Base-by-base conservation (phyloP, 495 filamentous ascomycete species). In the Antarctomyces pellizariae region DNA sequence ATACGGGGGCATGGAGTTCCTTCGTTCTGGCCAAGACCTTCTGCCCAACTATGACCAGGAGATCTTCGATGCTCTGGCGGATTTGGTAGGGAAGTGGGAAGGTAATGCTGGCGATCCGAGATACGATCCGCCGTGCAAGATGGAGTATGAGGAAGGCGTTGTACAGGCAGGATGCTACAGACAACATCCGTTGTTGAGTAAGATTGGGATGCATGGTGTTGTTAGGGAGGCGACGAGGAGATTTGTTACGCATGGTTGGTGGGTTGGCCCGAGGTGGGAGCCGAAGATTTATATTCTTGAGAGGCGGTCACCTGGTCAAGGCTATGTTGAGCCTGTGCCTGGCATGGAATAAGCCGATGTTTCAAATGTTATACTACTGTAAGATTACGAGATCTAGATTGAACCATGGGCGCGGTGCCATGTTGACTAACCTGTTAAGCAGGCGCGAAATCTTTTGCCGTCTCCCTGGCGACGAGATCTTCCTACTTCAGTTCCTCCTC, bases 1-100 rank as follows among this genome's bases (percentile, higher is more conserved):
- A 0, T 89, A 70, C 46, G 61, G 57, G 7, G 78, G 84, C 0
- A 36, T 91, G 7, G 59, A 63, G 32, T 22, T 90, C 11, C 35
- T 75, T 25, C 59, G 50, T 29, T 69, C 71, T 2, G 63, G 57
- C 6, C 29, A 41, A 28, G 34, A 34, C 2, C 30, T 11, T 18
- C 24, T 16, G 6, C 37, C 33, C 18, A 14, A 15, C 2, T 31
- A 37, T 16, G 43, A 50, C 9, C 21, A 43, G 19, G 34, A 38
- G 22, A 31, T 28, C 3, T 42, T 47, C 0, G 40, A 37, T 16
- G 54, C 44, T n/a, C n/a, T n/a, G 0, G 33, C 31, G 9, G 45
- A 44, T 13, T 29, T 43, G 9, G 32, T 38, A 10, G 40, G 40
- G 22, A 18, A 31, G 12, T 31, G 31, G n/a, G 27, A 30, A 13